Evolutionary conservation across 306 rosid species (phyloP).

Genomic region (Ceratonia siliqua): DNA sequence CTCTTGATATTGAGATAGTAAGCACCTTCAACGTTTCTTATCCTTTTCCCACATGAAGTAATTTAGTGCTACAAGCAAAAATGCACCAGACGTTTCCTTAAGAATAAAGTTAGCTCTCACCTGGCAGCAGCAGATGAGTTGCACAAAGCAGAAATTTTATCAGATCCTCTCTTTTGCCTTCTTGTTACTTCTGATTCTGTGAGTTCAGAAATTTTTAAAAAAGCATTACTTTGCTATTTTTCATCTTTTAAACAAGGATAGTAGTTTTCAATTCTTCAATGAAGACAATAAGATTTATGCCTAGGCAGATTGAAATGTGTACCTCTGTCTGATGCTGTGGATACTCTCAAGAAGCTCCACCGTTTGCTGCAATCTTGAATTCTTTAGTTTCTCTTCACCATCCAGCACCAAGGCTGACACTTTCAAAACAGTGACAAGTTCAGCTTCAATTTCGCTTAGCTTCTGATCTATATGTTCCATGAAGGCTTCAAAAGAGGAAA

Average conservation of each 20-base stretch:
- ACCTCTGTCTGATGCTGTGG: conserved; percentile 69
- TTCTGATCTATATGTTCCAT: conserved; percentile 66
- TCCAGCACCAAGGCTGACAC: conserved; percentile 63
- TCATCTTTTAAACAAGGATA: not conserved
- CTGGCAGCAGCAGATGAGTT: conserved; percentile 36
- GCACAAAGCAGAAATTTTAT: conserved; percentile 38
- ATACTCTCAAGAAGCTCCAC: conserved; percentile 74
- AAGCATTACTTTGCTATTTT: not conserved
- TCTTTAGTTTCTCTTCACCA: conserved; percentile 56
- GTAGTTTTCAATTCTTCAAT: conserved; percentile 21
- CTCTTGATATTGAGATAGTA: not conserved
- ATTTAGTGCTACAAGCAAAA: conserved; percentile 4
- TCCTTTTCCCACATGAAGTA: conserved; percentile 19
- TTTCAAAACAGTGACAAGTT: conserved; percentile 64
- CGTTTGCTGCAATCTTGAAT: conserved; percentile 68
- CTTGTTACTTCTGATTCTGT: conserved; percentile 57
- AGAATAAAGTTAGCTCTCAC: conserved; percentile 30
- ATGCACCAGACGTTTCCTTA: not conserved
- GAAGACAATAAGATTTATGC: conserved; percentile 4
- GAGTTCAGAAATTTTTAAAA: not conserved
- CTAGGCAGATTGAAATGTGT: conserved; percentile 21
- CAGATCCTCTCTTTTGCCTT: conserved; percentile 43
- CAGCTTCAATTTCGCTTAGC: conserved; percentile 67
- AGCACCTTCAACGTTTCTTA: conserved; percentile 17
- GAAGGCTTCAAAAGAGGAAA: conserved; percentile 63